Evolutionary conservation across 352 stramenopile genomes (phyloP), one percentile per base, ranked within the genome.

Genomic region (Globisporangium apiculatum): DNA sequence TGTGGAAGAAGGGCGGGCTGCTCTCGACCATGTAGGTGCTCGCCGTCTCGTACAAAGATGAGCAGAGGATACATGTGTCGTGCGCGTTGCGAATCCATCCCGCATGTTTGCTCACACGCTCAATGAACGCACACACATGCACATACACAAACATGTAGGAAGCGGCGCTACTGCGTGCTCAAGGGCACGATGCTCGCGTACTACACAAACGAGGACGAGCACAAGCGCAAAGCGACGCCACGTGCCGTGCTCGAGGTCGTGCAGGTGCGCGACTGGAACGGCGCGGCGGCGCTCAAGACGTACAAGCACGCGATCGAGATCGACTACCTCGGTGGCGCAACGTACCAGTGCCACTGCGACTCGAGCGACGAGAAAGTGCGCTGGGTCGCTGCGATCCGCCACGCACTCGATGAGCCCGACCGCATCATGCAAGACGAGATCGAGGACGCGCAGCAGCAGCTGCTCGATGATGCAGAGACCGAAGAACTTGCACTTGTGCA

Each of bases 371-470:
- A 69, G 10, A 83, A 89, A 31, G 51, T 72, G 37, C 35, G 76
- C 24, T 92, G 83, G 83, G 60, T 90, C 14, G 51, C 65, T 11
- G 73, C 83, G 7, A 51, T 92, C 18, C 75, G 84, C 47, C 64
- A 86, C 57, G 82, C 76, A 15, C 65, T 92, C 17, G 76, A 87
- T 10, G 83, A 92, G 57, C 83, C 83, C 0, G 64, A 88, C 31
- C 83, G 83, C 2, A 79, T 92, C 50, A 72, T 82, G 0, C 67
- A 86, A 46, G 83, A 92, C 15, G 83, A 92, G 58, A 89, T 92
- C 56, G 71, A 84, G 5, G 78, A 90, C 24, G 76, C 75, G 2
- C 83, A 91, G 58, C 65, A 69, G 4, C 69, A 85, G 35, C 53
- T 92, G 0, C 38, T 71, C 15, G 35, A 61, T 0, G 78, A 89